Evolutionary conservation across 1,139 yeast species (phyloP).

Genomic region (Spencermartinsiella ligniputridi): DNA sequence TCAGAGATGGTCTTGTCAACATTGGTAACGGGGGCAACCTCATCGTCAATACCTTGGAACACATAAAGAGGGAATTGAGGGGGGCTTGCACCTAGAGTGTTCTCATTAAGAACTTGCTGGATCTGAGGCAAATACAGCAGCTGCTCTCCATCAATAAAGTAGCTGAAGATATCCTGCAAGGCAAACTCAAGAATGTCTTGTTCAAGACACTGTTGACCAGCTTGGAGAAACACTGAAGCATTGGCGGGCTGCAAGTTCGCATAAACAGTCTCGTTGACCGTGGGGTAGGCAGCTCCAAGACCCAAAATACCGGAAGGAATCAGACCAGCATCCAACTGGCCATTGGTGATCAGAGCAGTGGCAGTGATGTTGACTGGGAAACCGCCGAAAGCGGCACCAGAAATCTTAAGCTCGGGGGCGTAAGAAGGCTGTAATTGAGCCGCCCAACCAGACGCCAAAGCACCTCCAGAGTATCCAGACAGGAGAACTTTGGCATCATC

Average conservation of each 20-base stretch:
- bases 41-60: conserved; percentile 28
- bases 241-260: conserved; percentile 11
- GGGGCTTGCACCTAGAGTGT: conserved; percentile 15
- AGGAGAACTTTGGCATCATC: conserved; percentile 13
- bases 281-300: conserved; percentile 6
- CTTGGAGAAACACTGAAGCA: conserved; percentile 21
- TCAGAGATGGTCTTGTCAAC: conserved; percentile 19
- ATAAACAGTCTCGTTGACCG: conserved; percentile 6
- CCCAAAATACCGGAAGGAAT: conserved; percentile 8
- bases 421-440: conserved; percentile 23
- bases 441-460: conserved; percentile 30
- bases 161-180: conserved; percentile 20
- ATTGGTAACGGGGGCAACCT: conserved; percentile 19
- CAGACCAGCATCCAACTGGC: conserved; percentile 3
- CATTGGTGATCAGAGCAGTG: conserved; percentile 7
- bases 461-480: conserved; percentile 31
- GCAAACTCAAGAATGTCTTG: conserved; percentile 18
- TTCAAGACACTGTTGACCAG: conserved; percentile 16
- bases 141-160: conserved; percentile 19
- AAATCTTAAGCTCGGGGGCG: conserved; percentile 26
- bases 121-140: conserved; percentile 13
- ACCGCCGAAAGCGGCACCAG: conserved; percentile 29
- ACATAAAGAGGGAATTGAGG: conserved; percentile 26
- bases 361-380: conserved; percentile 20
- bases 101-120: conserved; percentile 11